These are phyloP conservation scores for Pulveroboletus frians DNA, from an alignment of 768 basidiomycete genomes.

Conservation along the genomic window DNA sequence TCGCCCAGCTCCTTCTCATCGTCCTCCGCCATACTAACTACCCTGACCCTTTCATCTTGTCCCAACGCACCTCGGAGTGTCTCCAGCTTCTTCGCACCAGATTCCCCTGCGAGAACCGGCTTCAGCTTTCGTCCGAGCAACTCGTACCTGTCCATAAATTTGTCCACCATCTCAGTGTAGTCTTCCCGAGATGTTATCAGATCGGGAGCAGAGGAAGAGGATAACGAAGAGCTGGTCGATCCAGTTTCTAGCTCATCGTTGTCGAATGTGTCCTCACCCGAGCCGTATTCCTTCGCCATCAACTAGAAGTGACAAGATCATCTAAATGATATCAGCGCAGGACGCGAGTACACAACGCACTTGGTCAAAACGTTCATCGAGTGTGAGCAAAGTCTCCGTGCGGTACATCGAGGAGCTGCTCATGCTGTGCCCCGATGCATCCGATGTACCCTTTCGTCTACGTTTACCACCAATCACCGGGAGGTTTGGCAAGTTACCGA, in stretches of 20 bases:
- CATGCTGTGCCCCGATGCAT: slow-evolving; percentile 95
- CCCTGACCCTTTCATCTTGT: slow-evolving; percentile 54
- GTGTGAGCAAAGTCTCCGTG: slow-evolving; percentile 78
- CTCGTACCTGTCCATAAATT: slow-evolving; percentile 90
- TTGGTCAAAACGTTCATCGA: slow-evolving; percentile 94
- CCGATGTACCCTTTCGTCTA: slow-evolving; percentile 67
- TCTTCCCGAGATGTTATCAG: slow-evolving; percentile 81
- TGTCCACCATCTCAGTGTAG: slow-evolving; percentile 86
- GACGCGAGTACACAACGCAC: slow-evolving; percentile 39
- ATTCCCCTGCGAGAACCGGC: slow-evolving; percentile 66
- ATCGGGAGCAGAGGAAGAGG: slow-evolving; percentile 63
- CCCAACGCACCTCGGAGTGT: slow-evolving; percentile 75
- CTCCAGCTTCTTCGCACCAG: slow-evolving; percentile 72
- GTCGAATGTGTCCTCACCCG: slow-evolving; percentile 44
- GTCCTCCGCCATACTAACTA: slow-evolving; percentile 39
- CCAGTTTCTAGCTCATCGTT: slow-evolving; percentile 47
- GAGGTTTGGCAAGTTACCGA: slow-evolving; percentile 68
- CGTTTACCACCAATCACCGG: slow-evolving; percentile 77
- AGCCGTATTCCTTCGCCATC: slow-evolving; percentile 77
- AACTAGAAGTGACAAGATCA: slow-evolving; percentile 36
- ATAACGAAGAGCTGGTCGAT: slow-evolving; percentile 32
- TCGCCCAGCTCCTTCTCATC: slow-evolving; percentile 45
- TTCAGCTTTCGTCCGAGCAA: slow-evolving; percentile 84
- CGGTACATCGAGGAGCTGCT: slow-evolving; percentile 94
- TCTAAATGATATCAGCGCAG: not conserved